Conservation (phyloP, 495 filamentous ascomycete genomes). For the Penicillium psychrofluorescens region DNA sequence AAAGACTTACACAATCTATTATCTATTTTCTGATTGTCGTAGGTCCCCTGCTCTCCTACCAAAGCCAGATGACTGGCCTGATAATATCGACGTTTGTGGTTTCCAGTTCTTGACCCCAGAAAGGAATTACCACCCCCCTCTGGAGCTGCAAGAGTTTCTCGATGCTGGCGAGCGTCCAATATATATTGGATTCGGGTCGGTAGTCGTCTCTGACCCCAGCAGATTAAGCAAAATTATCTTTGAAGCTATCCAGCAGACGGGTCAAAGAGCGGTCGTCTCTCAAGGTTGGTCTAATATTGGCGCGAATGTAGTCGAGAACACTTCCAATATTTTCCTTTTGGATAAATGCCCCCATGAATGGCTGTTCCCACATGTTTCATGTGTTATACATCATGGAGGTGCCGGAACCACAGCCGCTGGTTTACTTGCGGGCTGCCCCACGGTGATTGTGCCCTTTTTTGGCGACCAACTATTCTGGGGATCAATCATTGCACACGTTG, state of each 20-base stretch:
- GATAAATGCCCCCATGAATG: conserved; percentile 75
- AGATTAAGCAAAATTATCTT: conserved; percentile 58
- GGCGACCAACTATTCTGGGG: conserved; percentile 82
- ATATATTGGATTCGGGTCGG: conserved; percentile 74
- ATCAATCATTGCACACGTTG: conserved; percentile 61
- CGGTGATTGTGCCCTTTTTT: conserved; percentile 74
- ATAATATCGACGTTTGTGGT: conserved; percentile 60
- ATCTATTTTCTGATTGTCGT: not conserved
- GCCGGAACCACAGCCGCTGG: conserved; percentile 75
- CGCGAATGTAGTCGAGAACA: conserved; percentile 43
- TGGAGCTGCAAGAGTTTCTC: conserved; percentile 56
- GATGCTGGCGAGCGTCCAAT: conserved; percentile 56
- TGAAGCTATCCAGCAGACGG: conserved; percentile 55
- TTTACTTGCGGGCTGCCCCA: conserved; percentile 58
- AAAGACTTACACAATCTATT: not conserved
- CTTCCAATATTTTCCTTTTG: conserved; percentile 62
- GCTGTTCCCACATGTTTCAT: conserved; percentile 67
- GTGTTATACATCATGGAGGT: conserved; percentile 74
- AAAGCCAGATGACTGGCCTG: conserved; percentile 69
- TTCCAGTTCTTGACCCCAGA: conserved; percentile 62
- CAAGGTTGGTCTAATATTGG: conserved; percentile 72
- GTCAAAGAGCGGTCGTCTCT: conserved; percentile 65
- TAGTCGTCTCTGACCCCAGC: conserved; percentile 66
- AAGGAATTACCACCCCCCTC: conserved; percentile 51
- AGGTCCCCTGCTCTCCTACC: conserved; percentile 69